A percentile compares a stretch with the other conserved stretches of the same genome.
phyloP scores from a whole-genome alignment of 2,329 filamentous ascomycete species.

The Fusarium subtropicale region DNA sequence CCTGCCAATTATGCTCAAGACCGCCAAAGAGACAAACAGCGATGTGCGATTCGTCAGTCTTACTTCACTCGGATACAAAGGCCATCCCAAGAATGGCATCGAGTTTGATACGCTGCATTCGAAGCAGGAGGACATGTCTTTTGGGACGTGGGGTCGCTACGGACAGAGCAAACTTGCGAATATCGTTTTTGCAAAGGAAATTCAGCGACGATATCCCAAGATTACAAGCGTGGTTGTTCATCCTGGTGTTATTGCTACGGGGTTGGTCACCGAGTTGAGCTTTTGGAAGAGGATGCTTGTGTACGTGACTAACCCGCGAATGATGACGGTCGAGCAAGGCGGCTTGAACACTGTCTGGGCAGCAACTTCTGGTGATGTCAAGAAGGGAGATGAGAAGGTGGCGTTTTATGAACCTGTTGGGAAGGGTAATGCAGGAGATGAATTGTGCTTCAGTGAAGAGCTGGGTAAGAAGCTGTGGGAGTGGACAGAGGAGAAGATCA shows the following conservation, averaged over 20 bases:
- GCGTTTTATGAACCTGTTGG: conserved; percentile 49
- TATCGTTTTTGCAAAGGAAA: conserved; percentile 58
- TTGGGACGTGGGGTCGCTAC: conserved; percentile 59
- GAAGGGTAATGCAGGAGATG: conserved; percentile 34
- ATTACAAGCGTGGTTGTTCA: conserved; percentile 61
- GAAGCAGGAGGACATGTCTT: conserved; percentile 42
- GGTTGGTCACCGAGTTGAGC: conserved; percentile 41
- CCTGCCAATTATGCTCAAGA: conserved; percentile 42
- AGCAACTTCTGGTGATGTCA: conserved; percentile 42
- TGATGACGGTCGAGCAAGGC: conserved; percentile 48
- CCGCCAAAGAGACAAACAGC: conserved; percentile 26
- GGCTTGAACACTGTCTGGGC: conserved; percentile 51
- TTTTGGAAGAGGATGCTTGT: conserved; percentile 45
- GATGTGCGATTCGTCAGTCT: conserved; percentile 44
- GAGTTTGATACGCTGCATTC: conserved; percentile 47
- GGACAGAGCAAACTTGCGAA: conserved; percentile 64
- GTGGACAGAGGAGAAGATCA: conserved; percentile 50
- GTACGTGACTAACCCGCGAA: conserved; percentile 37
- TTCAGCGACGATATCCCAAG: conserved; percentile 57
- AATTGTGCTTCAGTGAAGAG: conserved; percentile 44
- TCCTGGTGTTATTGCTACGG: conserved; percentile 57
- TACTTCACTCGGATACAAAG: conserved; percentile 46
- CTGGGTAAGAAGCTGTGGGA: conserved; percentile 54
- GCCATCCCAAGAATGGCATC: conserved; percentile 46
- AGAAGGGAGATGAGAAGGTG: conserved; percentile 20